phyloP scores from a whole-genome alignment of 345 rosid genomes.

The Limnanthes douglasii region DNA sequence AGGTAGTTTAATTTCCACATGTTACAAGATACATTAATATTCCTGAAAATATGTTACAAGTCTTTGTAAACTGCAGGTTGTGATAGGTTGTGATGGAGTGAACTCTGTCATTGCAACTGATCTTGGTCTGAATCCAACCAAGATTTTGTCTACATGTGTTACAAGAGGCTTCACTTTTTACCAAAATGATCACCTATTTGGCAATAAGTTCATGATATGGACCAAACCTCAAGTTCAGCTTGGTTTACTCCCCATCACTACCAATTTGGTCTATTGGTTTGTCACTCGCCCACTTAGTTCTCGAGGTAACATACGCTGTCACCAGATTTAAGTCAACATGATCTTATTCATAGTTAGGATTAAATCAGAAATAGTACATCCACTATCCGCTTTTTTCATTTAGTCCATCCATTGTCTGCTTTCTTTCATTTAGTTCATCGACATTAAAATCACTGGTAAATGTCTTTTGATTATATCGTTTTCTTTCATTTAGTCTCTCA shows the following conservation, averaged over 20 bases:
- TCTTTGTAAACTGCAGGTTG: too few relatives aligned
- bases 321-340: too few relatives aligned
- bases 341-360: too few relatives aligned
- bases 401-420: too few relatives aligned
- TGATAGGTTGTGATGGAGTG: neutral
- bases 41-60: too few relatives aligned
- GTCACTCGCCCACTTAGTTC: neutral
- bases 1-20: slow-evolving; percentile 8
- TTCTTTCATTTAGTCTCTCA: too few relatives aligned
- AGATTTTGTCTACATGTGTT: neutral
- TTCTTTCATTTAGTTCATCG: too few relatives aligned
- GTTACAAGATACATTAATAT: too few relatives aligned
- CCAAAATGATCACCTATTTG: neutral
- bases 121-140: neutral
- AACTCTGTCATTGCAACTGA: neutral
- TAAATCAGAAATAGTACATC: too few relatives aligned
- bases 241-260: neutral
- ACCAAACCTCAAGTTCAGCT: neutral
- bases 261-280: neutral
- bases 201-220: neutral
- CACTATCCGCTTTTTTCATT: too few relatives aligned
- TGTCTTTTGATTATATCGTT: too few relatives aligned
- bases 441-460: too few relatives aligned
- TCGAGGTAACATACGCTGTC: neutral
- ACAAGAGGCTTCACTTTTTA: neutral